Evolutionary conservation across 257 asterid species (phyloP).

Genomic region (Anisodus acutangulus): DNA sequence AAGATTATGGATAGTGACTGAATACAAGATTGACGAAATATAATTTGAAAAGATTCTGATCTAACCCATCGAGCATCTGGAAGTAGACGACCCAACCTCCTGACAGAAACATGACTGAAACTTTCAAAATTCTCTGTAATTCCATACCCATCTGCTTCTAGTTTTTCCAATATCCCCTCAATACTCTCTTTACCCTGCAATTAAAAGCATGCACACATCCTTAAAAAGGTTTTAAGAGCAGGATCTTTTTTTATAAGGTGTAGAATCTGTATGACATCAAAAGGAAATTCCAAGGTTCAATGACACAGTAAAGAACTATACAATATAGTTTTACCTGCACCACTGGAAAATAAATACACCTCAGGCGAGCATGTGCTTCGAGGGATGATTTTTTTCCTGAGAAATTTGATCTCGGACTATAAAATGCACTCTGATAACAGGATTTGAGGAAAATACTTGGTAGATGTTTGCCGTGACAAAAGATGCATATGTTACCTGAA

Average conservation of each 20-base stretch:
- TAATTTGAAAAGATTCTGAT: slow-evolving; percentile 16
- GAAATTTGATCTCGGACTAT: slow-evolving; percentile 31
- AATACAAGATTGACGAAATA: not conserved
- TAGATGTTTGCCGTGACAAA: not conserved
- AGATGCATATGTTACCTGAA: slow-evolving; percentile 42
- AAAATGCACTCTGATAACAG: not conserved
- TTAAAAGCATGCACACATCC: slow-evolving; percentile 33
- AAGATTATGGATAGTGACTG: not conserved
- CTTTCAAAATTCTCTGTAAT: slow-evolving; percentile 55
- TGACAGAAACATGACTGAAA: slow-evolving; percentile 67
- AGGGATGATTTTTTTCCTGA: slow-evolving; percentile 44
- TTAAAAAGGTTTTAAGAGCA: slow-evolving; percentile 1
- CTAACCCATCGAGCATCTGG: slow-evolving; percentile 87
- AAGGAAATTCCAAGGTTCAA: slow-evolving; percentile 27
- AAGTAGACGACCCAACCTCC: slow-evolving; percentile 85
- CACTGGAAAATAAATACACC: slow-evolving; percentile 71
- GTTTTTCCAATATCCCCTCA: slow-evolving; percentile 46
- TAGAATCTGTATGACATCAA: not conserved
- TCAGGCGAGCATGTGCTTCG: slow-evolving; percentile 77
- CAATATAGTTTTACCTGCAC: slow-evolving; percentile 44
- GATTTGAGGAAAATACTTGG: not conserved
- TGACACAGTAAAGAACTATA: slow-evolving; percentile 27
- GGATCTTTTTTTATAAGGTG: not conserved
- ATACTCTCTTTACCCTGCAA: slow-evolving; percentile 73
- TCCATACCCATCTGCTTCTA: slow-evolving; percentile 52